These are phyloP conservation scores for Alternaria arborescens DNA, from an alignment of 2,329 filamentous ascomycete species.

Conservation along the genomic window DNA sequence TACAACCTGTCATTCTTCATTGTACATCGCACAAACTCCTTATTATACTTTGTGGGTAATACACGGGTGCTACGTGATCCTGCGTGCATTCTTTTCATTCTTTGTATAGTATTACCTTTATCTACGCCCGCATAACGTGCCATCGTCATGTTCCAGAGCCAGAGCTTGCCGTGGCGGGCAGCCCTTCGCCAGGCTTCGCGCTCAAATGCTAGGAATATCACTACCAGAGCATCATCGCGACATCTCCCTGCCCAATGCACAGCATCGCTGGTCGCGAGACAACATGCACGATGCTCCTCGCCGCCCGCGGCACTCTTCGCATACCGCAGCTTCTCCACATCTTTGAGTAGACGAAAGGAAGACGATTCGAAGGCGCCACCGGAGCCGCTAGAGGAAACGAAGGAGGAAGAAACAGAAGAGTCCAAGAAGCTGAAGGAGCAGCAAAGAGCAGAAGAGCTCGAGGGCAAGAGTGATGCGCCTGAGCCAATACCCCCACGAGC, in stretches of 20 bases:
- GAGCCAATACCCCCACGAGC: conserved; percentile 62
- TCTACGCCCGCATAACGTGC: conserved; percentile 12
- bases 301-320: conserved; percentile 45
- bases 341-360: conserved; percentile 62
- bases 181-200: conserved; percentile 63
- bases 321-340: conserved; percentile 52
- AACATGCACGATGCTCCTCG: conserved; percentile 33
- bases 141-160: conserved; percentile 67
- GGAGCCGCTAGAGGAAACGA: conserved; percentile 53
- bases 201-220: conserved; percentile 46
- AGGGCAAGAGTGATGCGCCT: conserved; percentile 58
- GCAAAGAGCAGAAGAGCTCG: conserved; percentile 51
- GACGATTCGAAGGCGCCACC: conserved; percentile 61
- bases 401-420: conserved; percentile 53
- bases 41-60: conserved; percentile 5
- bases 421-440: conserved; percentile 54
- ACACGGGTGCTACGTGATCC: conserved; percentile 14
- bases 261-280: conserved; percentile 36
- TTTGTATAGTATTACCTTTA: conserved; percentile 15
- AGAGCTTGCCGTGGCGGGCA: conserved; percentile 71
- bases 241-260: conserved; percentile 44
- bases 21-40: conserved; percentile 21
- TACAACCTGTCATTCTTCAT: conserved; percentile 12
- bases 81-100: conserved; percentile 5
- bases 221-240: conserved; percentile 35